A percentile compares a stretch with the other conserved stretches of the same genome.
These are phyloP conservation scores for Argentina anserina DNA, from an alignment of 306 rosid species.

Conservation along the genomic window DNA sequence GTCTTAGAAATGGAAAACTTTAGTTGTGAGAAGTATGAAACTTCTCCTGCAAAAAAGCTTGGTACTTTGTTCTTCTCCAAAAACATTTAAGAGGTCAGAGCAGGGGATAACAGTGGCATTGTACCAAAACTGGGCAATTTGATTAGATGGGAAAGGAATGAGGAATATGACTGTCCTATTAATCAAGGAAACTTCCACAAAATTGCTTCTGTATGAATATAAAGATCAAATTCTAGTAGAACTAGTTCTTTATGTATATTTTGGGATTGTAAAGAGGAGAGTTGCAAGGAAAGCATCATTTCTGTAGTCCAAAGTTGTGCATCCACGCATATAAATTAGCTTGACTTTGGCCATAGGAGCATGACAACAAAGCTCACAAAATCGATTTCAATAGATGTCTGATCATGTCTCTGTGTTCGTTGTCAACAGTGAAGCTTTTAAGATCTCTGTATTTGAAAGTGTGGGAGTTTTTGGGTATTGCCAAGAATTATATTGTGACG, in stretches of 20 bases:
- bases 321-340: not conserved
- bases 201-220: not conserved
- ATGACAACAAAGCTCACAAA: not conserved
- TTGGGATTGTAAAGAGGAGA: not conserved
- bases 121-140: not conserved
- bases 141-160: not conserved
- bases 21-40: not conserved
- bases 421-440: not conserved
- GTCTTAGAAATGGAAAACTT: not conserved
- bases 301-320: not conserved
- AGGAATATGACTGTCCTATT: not conserved
- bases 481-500: not conserved
- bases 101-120: not conserved
- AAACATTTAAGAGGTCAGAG: not conserved
- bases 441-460: not conserved
- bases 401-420: not conserved
- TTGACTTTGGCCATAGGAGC: not conserved
- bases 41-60: not conserved
- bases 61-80: not conserved
- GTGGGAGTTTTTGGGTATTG: not conserved
- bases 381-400: not conserved
- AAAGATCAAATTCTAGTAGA: not conserved
- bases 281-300: conserved; percentile 5
- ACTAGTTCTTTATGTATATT: not conserved
- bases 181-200: not conserved